Percentiles rank a stretch among this genome's conserved stretches.
These are phyloP conservation scores for Postia placenta DNA, from an alignment of 768 basidiomycete genomes.

Conservation along the genomic window DNA sequence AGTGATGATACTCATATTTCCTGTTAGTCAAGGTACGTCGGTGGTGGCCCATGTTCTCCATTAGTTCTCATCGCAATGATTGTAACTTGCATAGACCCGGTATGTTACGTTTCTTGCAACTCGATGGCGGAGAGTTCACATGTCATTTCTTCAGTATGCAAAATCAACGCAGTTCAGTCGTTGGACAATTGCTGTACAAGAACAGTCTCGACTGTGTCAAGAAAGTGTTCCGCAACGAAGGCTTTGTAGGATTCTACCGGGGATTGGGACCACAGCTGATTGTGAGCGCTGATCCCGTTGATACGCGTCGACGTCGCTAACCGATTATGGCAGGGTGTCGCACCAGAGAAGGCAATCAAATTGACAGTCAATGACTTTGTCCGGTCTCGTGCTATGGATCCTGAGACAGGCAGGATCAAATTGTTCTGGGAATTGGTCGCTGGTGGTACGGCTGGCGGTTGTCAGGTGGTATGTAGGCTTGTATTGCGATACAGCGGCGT, in stretches of 20 bases:
- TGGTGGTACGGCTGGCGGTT: slow-evolving; percentile 91
- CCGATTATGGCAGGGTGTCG: slow-evolving; percentile 62
- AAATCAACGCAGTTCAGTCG: slow-evolving; percentile 94
- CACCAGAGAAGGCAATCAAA: slow-evolving; percentile 97
- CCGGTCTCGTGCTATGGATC: slow-evolving; percentile 78
- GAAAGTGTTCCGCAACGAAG: slow-evolving; percentile 94
- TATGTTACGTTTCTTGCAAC: slow-evolving; percentile 18
- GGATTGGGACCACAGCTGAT: slow-evolving; percentile 93
- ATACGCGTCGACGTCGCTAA: neutral
- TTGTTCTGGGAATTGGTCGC: slow-evolving; percentile 88
- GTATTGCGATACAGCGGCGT: no score
- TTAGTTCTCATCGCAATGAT: neutral
- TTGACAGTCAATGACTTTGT: slow-evolving; percentile 93
- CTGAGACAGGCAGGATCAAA: slow-evolving; percentile 92
- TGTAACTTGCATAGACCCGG: slow-evolving; percentile 44
- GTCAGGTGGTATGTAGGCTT: slow-evolving; percentile 80
- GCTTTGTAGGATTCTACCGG: slow-evolving; percentile 91
- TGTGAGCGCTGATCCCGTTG: slow-evolving; percentile 36
- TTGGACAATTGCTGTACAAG: slow-evolving; percentile 95
- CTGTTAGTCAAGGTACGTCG: slow-evolving; percentile 62
- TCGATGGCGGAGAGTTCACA: neutral
- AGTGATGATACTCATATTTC: slow-evolving; percentile 2
- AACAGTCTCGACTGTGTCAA: slow-evolving; percentile 92
- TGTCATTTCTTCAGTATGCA: slow-evolving; percentile 61
- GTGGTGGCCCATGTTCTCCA: neutral